phyloP scores from a whole-genome alignment of 225 moss, liverwort and hornwort genomes.

The Bryum argenteum region DNA sequence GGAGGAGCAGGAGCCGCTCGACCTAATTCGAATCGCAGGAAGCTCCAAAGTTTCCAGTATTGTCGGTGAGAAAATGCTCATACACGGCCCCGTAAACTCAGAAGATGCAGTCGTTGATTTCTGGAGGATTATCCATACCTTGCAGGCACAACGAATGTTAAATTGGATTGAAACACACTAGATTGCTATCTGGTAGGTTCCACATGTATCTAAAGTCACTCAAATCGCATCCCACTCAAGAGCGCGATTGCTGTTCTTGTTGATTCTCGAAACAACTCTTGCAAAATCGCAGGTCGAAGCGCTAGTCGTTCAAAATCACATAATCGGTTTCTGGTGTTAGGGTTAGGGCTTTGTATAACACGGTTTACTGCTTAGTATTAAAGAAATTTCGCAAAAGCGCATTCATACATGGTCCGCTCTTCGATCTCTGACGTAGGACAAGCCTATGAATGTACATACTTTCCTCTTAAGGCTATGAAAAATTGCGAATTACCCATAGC shows the following conservation, averaged over 20 bases:
- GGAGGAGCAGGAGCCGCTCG: neutral
- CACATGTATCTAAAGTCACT: neutral
- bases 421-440: too few relatives aligned
- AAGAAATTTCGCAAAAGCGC: neutral
- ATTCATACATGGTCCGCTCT: neutral
- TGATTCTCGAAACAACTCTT: conserved; percentile 7
- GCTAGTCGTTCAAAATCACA: neutral
- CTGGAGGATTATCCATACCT: neutral
- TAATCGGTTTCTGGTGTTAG: conserved; percentile 13
- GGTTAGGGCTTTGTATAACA: conserved; percentile 38
- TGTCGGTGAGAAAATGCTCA: neutral
- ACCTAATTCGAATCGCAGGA: conserved; percentile 14
- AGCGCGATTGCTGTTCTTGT: conserved; percentile 4
- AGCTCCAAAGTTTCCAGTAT: neutral
- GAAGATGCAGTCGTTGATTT: neutral
- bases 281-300: conserved; percentile 4
- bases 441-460: too few relatives aligned
- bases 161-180: neutral
- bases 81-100: neutral
- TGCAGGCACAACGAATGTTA: neutral
- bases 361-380: neutral
- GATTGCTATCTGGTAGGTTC: conserved; percentile 2
- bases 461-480: too few relatives aligned
- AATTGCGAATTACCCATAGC: too few relatives aligned
- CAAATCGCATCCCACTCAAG: neutral